Evolutionary conservation across 1,139 yeast species (phyloP), one percentile per base, ranked within the genome.

Genomic region (Blastobotrys arbuscula): DNA sequence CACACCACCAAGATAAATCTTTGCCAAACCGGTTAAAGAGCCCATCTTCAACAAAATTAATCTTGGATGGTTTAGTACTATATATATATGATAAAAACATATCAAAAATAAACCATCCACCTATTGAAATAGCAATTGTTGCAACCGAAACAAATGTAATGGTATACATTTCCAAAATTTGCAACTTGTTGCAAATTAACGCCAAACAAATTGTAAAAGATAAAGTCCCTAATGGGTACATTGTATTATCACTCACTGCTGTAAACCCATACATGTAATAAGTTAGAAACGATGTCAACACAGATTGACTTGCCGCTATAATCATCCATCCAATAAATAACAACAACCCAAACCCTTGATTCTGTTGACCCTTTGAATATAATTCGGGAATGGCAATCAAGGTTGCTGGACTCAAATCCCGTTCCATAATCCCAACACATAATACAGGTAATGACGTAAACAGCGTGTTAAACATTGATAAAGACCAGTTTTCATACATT

Each of bases 381-480:
- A 94, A 71, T 65, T 90, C 97, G 0, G 99, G 99, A 1, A 89
- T 85, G 0, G 97, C 95, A 49, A 92, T 66, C 48, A 92, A 72
- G 0, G 98, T 92, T 1, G 95, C 79, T 0, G 97, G 95, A 48
- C 81, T 76, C 63, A 94, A 73, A 62, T 94, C 99, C 62, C 84
- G 84, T 60, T 92, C 97, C 68, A 92, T 84, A 79, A 90, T 86
- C n/a, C 99, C 99, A 48, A 94, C 74, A 60, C 95, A 86, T 42
- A 92, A 65, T 1, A 92, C 98, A 0, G 97, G 92, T 46, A 94
- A 72, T 0, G 97, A 87, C 0, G 98, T 92, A 69, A 94, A 94
- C 55, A 94, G 74, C 0, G 98, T 92, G 65, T 92, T 94, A 70
- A 86, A 94, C 97, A 94, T 89, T 1, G 97, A 86, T 54, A 92